A percentile compares a stretch with the other conserved stretches of the same genome.
Evolutionary conservation across 257 asterid species (phyloP).

Genomic region (Forsythia suspensa): DNA sequence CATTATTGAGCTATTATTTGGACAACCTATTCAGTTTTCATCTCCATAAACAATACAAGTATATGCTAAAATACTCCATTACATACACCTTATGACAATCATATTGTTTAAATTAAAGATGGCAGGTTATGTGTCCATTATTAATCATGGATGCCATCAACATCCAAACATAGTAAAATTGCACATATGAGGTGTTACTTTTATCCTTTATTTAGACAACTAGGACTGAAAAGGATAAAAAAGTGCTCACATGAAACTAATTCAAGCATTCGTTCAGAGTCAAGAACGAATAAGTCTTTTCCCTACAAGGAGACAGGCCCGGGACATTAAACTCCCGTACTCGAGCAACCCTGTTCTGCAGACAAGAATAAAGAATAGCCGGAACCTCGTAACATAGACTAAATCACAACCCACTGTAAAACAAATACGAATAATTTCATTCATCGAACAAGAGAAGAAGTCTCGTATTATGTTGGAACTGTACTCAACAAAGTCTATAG

Average conservation of each 20-base stretch:
- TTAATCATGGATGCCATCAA: not conserved
- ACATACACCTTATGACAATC: too few relatives aligned
- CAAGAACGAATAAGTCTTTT: not conserved
- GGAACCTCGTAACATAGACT: too few relatives aligned
- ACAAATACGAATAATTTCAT: too few relatives aligned
- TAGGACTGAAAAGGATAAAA: too few relatives aligned
- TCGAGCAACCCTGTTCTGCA: not conserved
- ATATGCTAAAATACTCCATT: not conserved
- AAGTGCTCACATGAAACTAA: too few relatives aligned
- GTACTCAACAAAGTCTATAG: constrained; percentile 14
- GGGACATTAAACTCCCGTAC: too few relatives aligned
- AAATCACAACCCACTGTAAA: too few relatives aligned
- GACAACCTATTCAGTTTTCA: not conserved
- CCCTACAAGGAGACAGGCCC: too few relatives aligned
- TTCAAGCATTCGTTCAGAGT: too few relatives aligned
- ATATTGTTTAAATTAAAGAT: not conserved
- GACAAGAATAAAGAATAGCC: not conserved
- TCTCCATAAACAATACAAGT: not conserved
- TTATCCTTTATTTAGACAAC: not conserved
- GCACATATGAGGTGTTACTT: not conserved
- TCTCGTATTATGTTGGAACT: constrained; percentile 25
- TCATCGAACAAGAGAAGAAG: not conserved
- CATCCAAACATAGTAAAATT: not conserved
- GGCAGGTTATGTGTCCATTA: not conserved
- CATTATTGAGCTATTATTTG: not conserved